Evolutionary conservation across 441 rosid genomes (phyloP).

Genomic region (Manihot esculenta): DNA sequence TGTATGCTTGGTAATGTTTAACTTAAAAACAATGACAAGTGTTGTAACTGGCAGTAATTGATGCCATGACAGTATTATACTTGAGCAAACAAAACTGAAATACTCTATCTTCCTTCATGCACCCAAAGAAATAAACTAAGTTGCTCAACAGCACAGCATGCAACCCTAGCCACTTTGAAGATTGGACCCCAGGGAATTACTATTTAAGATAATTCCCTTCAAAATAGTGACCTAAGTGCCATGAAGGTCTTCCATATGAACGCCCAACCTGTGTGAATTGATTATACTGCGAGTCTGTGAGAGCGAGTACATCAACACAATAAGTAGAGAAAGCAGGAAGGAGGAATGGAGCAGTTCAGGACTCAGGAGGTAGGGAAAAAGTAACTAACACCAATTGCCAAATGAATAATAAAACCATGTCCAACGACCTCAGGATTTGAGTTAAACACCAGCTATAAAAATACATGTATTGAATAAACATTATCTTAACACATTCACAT

Average conservation of each 20-base stretch:
- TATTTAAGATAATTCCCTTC: background rate
- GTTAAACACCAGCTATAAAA: background rate
- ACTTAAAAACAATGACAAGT: too few relatives aligned
- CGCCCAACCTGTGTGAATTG: background rate
- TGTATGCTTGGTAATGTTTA: too few relatives aligned
- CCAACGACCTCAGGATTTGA: background rate
- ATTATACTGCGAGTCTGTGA: background rate
- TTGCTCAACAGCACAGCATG: background rate
- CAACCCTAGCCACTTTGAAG: background rate
- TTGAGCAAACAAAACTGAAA: constrained; percentile 2
- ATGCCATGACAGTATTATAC: too few relatives aligned
- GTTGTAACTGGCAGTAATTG: too few relatives aligned
- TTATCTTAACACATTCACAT: background rate
- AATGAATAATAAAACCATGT: background rate
- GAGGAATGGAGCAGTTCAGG: background rate
- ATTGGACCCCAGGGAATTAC: background rate
- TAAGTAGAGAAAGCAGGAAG: background rate
- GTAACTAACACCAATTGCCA: background rate
- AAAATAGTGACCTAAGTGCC: background rate
- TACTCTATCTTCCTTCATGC: background rate
- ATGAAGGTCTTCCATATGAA: background rate
- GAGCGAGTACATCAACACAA: background rate
- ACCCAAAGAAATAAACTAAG: background rate
- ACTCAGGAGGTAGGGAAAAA: background rate
- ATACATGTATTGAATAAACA: background rate